Percentiles rank a stretch among this genome's conserved stretches.
phyloP scores from a whole-genome alignment of 1,139 yeast species.

The Eremothecium coryli region DNA sequence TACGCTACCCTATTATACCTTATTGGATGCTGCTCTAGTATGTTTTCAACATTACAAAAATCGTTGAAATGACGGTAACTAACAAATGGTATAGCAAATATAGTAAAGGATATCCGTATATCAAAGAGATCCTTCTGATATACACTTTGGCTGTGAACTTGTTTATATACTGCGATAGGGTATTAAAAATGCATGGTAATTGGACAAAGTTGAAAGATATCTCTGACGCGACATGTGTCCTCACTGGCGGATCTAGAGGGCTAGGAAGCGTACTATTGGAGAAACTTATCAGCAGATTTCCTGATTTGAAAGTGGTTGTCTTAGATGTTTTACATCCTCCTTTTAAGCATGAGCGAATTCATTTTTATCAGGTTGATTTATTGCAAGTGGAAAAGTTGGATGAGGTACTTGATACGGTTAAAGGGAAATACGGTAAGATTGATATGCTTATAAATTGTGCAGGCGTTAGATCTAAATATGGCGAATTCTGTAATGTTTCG shows the following conservation, averaged over 20 bases:
- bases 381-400: conserved; percentile 33
- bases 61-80: too few relatives aligned
- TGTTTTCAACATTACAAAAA: not conserved
- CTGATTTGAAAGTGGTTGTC: conserved; percentile 35
- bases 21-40: conserved; percentile 7
- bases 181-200: conserved; percentile 13
- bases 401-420: conserved; percentile 30
- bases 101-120: not conserved
- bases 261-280: conserved; percentile 43
- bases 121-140: conserved; percentile 5
- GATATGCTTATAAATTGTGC: conserved; percentile 66
- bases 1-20: conserved; percentile 16
- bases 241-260: conserved; percentile 63
- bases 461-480: conserved; percentile 48
- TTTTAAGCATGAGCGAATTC: conserved; percentile 21
- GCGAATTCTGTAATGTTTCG: conserved; percentile 35
- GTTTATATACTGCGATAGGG: conserved; percentile 7
- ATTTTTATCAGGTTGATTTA: conserved; percentile 43
- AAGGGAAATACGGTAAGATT: conserved; percentile 31
- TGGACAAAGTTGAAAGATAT: conserved; percentile 13
- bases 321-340: conserved; percentile 40
- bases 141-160: conserved; percentile 12
- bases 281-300: conserved; percentile 27
- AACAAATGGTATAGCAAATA: not conserved
- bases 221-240: conserved; percentile 25